Percentiles rank a stretch among this genome's conserved stretches.
Conservation (phyloP, 495 filamentous ascomycete species). For the Staphylotrichum longicolle region DNA sequence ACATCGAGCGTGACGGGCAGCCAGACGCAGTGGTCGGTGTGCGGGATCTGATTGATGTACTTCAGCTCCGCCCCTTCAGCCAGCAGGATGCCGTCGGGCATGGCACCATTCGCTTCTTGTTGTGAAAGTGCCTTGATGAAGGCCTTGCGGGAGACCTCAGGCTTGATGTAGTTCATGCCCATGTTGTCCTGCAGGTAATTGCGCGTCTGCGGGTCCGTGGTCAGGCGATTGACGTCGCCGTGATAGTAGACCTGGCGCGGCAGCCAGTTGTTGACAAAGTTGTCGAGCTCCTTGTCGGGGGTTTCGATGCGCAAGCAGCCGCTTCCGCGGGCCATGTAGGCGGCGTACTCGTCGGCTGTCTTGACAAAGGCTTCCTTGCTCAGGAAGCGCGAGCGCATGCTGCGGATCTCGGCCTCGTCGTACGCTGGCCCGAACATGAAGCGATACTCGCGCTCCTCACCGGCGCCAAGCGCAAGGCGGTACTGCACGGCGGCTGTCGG, state of each 20-base stretch:
- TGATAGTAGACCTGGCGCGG: conserved; percentile 58
- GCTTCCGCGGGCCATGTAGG: conserved; percentile 48
- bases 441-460: conserved; percentile 47
- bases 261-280: conserved; percentile 60
- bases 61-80: conserved; percentile 55
- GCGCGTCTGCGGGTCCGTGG: conserved; percentile 57
- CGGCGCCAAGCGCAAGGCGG: conserved; percentile 38
- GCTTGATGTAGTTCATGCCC: conserved; percentile 59
- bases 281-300: conserved; percentile 54
- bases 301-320: conserved; percentile 54
- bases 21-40: conserved; percentile 60
- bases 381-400: conserved; percentile 50
- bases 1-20: conserved; percentile 52
- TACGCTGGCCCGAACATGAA: conserved; percentile 56
- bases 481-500: conserved; percentile 56
- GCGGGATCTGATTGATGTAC: conserved; percentile 59
- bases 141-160: conserved; percentile 46
- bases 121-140: conserved; percentile 51
- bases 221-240: conserved; percentile 57
- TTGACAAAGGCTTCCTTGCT: conserved; percentile 48
- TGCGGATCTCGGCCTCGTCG: conserved; percentile 48
- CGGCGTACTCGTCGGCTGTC: conserved; percentile 45
- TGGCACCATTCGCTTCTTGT: conserved; percentile 53
- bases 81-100: conserved; percentile 57
- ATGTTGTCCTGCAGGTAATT: conserved; percentile 61